These are phyloP conservation scores for Tremellales sp. DNA, from an alignment of 1,284 basidiomycete genomes.

Conservation along the genomic window DNA sequence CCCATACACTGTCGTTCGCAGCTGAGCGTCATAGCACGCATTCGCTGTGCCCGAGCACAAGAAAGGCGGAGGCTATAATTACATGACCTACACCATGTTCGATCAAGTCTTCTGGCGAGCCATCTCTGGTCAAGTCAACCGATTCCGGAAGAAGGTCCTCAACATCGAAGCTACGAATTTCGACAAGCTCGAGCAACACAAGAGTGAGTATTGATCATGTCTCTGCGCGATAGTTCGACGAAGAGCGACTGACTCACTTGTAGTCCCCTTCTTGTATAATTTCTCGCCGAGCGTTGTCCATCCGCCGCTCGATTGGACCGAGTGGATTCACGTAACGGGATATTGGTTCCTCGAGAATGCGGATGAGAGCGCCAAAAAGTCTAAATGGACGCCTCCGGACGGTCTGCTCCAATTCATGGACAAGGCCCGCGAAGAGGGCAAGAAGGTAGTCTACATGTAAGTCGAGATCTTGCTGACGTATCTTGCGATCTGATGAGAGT, in stretches of 20 bases:
- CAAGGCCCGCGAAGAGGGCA: slow-evolving; percentile 63
- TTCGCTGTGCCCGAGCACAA: slow-evolving; percentile 91
- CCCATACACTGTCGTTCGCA: not conserved
- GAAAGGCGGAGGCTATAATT: slow-evolving; percentile 96
- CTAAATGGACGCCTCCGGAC: slow-evolving; percentile 76
- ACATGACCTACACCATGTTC: slow-evolving; percentile 74
- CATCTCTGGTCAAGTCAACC: slow-evolving; percentile 87
- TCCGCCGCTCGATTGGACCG: slow-evolving; percentile 92
- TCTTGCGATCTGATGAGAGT: slow-evolving; percentile 4
- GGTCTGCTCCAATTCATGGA: slow-evolving; percentile 79
- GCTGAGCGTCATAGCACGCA: slow-evolving; percentile 58
- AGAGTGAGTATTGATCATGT: slow-evolving; percentile 42
- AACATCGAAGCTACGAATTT: slow-evolving; percentile 73
- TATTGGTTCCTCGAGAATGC: slow-evolving; percentile 95
- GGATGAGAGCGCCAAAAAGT: slow-evolving; percentile 69
- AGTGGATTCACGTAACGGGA: slow-evolving; percentile 94
- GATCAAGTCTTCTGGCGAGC: slow-evolving; percentile 98
- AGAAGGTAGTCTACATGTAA: slow-evolving; percentile 89
- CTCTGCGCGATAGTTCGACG: not conserved
- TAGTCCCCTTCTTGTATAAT: slow-evolving; percentile 93
- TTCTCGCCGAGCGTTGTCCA: slow-evolving; percentile 87
- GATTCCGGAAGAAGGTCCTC: slow-evolving; percentile 80
- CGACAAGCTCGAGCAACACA: slow-evolving; percentile 92
- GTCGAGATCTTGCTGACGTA: slow-evolving; percentile 2
- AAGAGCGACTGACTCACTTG: slow-evolving; percentile 2